Conservation (phyloP, 345 rosid genomes). For the Eucalyptus regnans region DNA sequence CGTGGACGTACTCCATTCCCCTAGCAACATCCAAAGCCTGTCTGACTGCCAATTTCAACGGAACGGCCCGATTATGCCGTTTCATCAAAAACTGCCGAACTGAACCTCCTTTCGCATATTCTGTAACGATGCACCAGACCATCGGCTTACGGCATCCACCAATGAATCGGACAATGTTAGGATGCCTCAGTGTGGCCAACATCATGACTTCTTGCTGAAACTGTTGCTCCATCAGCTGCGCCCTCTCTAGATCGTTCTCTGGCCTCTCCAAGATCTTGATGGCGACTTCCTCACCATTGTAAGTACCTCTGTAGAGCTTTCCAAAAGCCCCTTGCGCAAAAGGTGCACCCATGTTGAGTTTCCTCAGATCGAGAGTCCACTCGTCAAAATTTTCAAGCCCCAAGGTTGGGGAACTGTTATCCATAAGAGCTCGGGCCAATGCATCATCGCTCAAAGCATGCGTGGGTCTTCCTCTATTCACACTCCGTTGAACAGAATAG, state of each 20-base stretch:
- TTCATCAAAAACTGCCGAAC: constrained; percentile 22
- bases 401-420: constrained; percentile 11
- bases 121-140: constrained; percentile 42
- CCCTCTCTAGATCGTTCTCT: constrained; percentile 17
- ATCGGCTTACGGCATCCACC: constrained; percentile 29
- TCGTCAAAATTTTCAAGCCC: constrained; percentile 22
- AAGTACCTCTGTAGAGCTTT: constrained; percentile 34
- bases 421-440: constrained; percentile 25
- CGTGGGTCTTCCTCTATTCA: constrained; percentile 13
- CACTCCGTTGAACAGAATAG: constrained; percentile 15
- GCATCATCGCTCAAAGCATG: constrained; percentile 32
- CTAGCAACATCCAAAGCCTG: constrained; percentile 39
- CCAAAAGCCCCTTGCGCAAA: constrained; percentile 42
- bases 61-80: constrained; percentile 18
- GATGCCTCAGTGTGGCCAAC: constrained; percentile 26
- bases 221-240: constrained; percentile 28
- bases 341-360: constrained; percentile 28
- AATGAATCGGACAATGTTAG: constrained; percentile 29
- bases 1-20: constrained; percentile 35
- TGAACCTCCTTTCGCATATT: constrained; percentile 35
- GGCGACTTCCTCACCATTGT: constrained; percentile 32
- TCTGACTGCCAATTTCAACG: constrained; percentile 25
- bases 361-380: constrained; percentile 28
- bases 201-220: constrained; percentile 36
- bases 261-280: constrained; percentile 41